A percentile compares a stretch with the other conserved stretches of the same genome.
Conservation (phyloP, 306 rosid species). For the Echinosophora koreensis region DNA sequence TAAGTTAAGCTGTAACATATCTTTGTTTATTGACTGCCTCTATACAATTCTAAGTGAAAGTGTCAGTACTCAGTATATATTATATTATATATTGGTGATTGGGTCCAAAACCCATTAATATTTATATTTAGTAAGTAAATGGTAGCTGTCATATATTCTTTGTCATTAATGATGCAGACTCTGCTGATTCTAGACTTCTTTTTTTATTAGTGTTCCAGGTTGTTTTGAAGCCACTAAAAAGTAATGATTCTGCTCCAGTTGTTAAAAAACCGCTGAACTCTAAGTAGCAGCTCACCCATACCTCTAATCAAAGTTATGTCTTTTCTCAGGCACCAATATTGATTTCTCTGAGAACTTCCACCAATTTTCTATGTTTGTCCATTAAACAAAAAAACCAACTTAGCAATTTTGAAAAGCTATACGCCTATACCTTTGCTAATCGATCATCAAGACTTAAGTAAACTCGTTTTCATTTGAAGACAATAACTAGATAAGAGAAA, state of each 20-base stretch:
- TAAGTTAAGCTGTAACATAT: neutral
- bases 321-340: constrained; percentile 1
- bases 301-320: neutral
- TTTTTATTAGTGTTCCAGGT: constrained; percentile 56
- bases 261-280: constrained; percentile 60
- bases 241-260: constrained; percentile 60
- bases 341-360: constrained; percentile 23
- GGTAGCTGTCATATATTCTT: constrained; percentile 12
- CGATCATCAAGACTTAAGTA: neutral
- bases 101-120: neutral
- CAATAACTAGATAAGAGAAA: constrained; percentile 1
- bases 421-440: neutral
- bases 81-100: constrained; percentile 30
- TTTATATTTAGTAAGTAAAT: constrained; percentile 11
- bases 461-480: neutral
- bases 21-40: neutral
- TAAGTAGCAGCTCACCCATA: constrained; percentile 5
- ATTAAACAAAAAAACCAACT: neutral
- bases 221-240: constrained; percentile 62
- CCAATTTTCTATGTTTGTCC: constrained; percentile 24
- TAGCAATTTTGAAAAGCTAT: constrained; percentile 17
- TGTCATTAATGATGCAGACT: neutral
- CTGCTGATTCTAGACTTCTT: constrained; percentile 29
- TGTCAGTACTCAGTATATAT: neutral
- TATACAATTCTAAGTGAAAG: neutral